phyloP scores from a whole-genome alignment of 331 rosid genomes.

The Arachis monticola region DNA sequence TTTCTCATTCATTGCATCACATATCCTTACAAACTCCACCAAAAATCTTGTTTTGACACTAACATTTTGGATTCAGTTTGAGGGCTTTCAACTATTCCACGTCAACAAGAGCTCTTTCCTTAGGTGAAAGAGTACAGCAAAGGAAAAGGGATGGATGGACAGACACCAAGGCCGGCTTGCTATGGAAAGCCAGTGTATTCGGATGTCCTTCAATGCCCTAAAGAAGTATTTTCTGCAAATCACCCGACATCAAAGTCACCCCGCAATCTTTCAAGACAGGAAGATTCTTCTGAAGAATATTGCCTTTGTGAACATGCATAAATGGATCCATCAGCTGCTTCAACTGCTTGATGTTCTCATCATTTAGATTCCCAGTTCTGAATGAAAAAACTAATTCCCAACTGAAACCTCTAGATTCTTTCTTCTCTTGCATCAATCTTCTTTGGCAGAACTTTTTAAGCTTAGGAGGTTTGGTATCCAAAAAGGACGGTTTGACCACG shows the following conservation, averaged over 20 bases:
- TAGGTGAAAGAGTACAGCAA: too few relatives aligned
- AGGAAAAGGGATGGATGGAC: too few relatives aligned
- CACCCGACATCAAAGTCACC: background rate
- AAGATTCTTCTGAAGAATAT: too few relatives aligned
- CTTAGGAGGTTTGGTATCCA: constrained; percentile 7
- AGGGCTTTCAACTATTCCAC: background rate
- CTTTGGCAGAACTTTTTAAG: constrained; percentile 46
- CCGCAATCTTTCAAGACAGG: too few relatives aligned
- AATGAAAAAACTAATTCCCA: constrained; percentile 1
- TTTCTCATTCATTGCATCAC: constrained; percentile 38
- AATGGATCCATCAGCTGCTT: too few relatives aligned
- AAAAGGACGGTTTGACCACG: constrained; percentile 44
- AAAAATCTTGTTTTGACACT: constrained; percentile 48
- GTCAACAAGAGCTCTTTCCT: too few relatives aligned
- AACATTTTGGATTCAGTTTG: constrained; percentile 17
- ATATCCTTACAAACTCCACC: constrained; percentile 36
- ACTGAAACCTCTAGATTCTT: background rate
- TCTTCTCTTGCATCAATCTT: background rate
- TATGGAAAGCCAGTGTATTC: too few relatives aligned
- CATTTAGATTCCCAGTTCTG: background rate
- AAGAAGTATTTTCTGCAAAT: too few relatives aligned
- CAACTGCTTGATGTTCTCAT: too few relatives aligned
- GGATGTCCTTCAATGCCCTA: constrained; percentile 8
- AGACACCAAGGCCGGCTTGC: too few relatives aligned
- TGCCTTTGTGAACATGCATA: too few relatives aligned